phyloP scores from a whole-genome alignment of 2,329 filamentous ascomycete species.

The Orbilia brochopaga region DNA sequence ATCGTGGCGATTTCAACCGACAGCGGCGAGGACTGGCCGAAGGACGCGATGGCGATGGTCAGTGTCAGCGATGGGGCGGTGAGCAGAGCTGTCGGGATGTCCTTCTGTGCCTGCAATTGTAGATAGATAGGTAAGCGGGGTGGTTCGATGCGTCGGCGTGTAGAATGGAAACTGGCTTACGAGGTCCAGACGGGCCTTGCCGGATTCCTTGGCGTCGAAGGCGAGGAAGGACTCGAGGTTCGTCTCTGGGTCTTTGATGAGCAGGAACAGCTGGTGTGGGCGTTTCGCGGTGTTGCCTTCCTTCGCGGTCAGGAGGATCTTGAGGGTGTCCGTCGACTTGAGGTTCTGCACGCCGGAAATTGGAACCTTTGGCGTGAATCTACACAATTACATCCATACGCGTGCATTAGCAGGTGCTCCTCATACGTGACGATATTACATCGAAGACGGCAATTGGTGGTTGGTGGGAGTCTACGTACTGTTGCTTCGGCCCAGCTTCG shows the following conservation, averaged over 20 bases:
- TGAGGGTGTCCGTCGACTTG: constrained; percentile 73
- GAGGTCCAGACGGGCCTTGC: constrained; percentile 83
- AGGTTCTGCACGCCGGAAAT: constrained; percentile 71
- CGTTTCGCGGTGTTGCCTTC: constrained; percentile 79
- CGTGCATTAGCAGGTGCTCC: neutral
- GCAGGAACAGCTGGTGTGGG: constrained; percentile 91
- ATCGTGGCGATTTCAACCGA: constrained; percentile 69
- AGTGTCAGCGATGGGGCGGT: constrained; percentile 73
- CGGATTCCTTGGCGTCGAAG: constrained; percentile 77
- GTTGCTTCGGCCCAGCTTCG: constrained; percentile 34
- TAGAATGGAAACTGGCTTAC: constrained; percentile 62
- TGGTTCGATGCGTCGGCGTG: neutral
- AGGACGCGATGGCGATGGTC: constrained; percentile 83
- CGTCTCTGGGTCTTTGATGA: constrained; percentile 74
- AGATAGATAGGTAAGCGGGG: constrained; percentile 8
- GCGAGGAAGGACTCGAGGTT: constrained; percentile 88
- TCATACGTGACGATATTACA: neutral
- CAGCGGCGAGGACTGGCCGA: constrained; percentile 73
- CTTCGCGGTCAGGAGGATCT: constrained; percentile 79
- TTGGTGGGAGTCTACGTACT: constrained; percentile 18
- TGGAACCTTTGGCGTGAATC: constrained; percentile 67
- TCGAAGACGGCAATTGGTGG: constrained; percentile 1
- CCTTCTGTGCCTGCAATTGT: constrained; percentile 74
- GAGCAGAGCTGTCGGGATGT: constrained; percentile 84
- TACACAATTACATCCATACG: constrained; percentile 56